Percentiles rank a stretch among this genome's conserved stretches.
Conservation (phyloP, 176 grass and related monocot genomes). For the Eremochloa ophiuroides region DNA sequence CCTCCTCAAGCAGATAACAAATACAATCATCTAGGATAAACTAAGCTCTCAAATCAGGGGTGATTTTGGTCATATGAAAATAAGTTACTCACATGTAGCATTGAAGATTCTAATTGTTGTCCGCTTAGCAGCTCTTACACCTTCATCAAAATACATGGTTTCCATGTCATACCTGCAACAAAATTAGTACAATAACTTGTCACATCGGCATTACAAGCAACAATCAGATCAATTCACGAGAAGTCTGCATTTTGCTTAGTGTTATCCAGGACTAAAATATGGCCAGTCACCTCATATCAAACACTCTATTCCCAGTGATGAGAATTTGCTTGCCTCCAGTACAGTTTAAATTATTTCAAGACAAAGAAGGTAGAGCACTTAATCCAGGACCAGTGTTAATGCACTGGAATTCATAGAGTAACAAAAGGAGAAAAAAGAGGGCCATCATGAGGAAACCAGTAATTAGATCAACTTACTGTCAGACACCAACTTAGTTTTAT, state of each 20-base stretch:
- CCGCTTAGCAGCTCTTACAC: slow-evolving; percentile 70
- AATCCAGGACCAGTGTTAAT: neutral
- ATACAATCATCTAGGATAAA: neutral
- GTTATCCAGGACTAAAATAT: neutral
- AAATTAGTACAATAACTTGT: slow-evolving; percentile 8
- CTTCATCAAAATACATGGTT: slow-evolving; percentile 90
- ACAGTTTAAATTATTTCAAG: neutral
- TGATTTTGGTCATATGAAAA: neutral
- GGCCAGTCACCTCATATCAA: neutral
- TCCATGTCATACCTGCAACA: slow-evolving; percentile 71
- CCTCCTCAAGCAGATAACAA: neutral
- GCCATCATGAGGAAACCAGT: neutral
- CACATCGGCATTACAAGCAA: neutral
- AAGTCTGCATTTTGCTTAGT: neutral
- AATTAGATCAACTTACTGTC: neutral
- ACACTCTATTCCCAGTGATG: neutral
- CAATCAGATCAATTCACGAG: neutral
- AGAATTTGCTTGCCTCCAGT: neutral
- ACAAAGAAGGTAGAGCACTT: neutral
- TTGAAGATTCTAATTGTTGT: slow-evolving; percentile 64
- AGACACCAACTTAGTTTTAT: neutral
- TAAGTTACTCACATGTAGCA: slow-evolving; percentile 64
- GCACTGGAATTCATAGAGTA: neutral
- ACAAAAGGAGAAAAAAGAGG: neutral
- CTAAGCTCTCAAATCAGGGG: neutral